These are phyloP conservation scores for Auricularia heimuer DNA, from an alignment of 768 basidiomycete species.

Conservation along the genomic window DNA sequence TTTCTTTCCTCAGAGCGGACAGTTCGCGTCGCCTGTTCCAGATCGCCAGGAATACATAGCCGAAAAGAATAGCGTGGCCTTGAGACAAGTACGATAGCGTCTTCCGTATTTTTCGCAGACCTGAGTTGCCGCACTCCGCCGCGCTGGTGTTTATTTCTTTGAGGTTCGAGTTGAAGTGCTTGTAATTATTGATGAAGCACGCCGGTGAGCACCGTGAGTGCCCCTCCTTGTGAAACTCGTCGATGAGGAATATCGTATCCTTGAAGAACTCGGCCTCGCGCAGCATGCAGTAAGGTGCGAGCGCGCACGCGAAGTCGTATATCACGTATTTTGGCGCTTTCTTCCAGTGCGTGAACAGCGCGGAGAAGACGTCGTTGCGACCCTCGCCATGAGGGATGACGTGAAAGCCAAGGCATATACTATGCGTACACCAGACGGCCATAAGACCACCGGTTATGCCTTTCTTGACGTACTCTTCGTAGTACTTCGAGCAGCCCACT, in stretches of 20 bases:
- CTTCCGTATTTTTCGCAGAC: slow-evolving; percentile 19
- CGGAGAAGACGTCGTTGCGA: slow-evolving; percentile 30
- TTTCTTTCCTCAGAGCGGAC: too few species aligned
- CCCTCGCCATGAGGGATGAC: slow-evolving; percentile 28
- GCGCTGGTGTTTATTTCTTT: slow-evolving; percentile 16
- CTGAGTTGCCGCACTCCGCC: slow-evolving; percentile 27
- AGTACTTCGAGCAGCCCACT: not conserved
- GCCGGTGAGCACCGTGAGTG: slow-evolving; percentile 25
- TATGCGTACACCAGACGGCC: not conserved
- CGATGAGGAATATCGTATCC: slow-evolving; percentile 25
- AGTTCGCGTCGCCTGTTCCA: not conserved
- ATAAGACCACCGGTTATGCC: not conserved
- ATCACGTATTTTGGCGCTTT: slow-evolving; percentile 21
- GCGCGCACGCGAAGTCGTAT: slow-evolving; percentile 25
- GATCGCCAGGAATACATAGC: slow-evolving; percentile 11
- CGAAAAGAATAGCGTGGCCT: slow-evolving; percentile 19
- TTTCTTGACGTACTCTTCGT: not conserved
- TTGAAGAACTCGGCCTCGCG: slow-evolving; percentile 23
- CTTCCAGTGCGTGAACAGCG: slow-evolving; percentile 25
- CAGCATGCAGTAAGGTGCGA: slow-evolving; percentile 25
- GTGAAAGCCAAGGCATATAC: not conserved
- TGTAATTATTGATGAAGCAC: slow-evolving; percentile 21
- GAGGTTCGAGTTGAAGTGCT: slow-evolving; percentile 18
- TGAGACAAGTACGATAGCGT: slow-evolving; percentile 23
- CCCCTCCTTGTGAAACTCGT: slow-evolving; percentile 24